Evolutionary conservation across 345 rosid genomes (phyloP), one percentile per base, ranked within the genome.

Genomic region (Eucalyptus fibrosa): DNA sequence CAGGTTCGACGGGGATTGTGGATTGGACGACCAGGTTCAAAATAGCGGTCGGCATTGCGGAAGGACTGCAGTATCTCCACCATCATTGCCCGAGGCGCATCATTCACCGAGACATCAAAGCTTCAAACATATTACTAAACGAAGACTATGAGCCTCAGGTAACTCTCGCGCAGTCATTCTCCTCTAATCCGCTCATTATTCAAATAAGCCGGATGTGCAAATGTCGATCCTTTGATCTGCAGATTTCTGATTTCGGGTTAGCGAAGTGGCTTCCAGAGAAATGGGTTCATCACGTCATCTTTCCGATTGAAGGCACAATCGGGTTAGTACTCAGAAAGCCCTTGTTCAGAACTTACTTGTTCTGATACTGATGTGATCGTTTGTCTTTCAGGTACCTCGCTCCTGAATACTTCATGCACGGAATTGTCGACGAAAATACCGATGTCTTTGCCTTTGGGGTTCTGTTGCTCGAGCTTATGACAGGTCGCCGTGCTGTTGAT

Each of bases 181-280:
- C 42, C 7, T 51, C 30, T 28, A 59, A 44, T 28, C 72, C 0
- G 26, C 51, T 53, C 37, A 15, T 18, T 10, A 32, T 34, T 26
- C 4, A 18, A 34, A 50, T 86, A 34, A 50, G 40, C 45, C 24
- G 28, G 53, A 86, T 34, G 16, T 40, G 28, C 47, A 77, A 77
- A 77, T 21, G 44, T 40, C 2, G 30, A 89, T n/a, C 88, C 86
- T 67, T 45, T 83, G 44, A 50, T 87, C 17, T 88, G 90, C 90
- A 95, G 97, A 93, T 96, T 87, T 95, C 97, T 47, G 95, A 94
- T 92, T 97, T 97, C 67, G 99, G 99, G 87, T 93, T 97, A 14
- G 99, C 99, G 16, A 97, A 97, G 91, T 97, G 99, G 99, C 98
- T 97, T 10, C 99, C 99, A 12, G 98, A 95, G 85, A 97, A 95